Evolutionary conservation across 2,329 filamentous ascomycete species (phyloP).

Genomic region (Neopestalotiopsis rosae): DNA sequence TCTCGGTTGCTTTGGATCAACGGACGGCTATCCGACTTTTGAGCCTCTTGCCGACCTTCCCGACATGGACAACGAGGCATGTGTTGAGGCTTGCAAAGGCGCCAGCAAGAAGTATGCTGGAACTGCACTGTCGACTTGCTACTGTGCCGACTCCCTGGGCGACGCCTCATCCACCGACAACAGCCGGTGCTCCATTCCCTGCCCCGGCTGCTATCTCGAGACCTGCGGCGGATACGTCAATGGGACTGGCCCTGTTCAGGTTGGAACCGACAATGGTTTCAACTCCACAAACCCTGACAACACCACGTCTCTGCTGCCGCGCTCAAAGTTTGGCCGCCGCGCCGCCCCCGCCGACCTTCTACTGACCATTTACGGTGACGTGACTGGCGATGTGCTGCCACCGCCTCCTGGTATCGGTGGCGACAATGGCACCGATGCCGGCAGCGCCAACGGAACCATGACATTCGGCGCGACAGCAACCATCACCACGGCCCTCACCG

Average conservation of each 20-base stretch:
- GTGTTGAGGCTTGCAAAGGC: conserved; percentile 41
- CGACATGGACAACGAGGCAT: conserved; percentile 46
- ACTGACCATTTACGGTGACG: conserved; percentile 49
- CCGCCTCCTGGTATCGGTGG: conserved; percentile 41
- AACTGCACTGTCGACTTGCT: conserved; percentile 46
- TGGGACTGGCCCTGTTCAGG: conserved; percentile 5
- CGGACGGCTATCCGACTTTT: conserved; percentile 42
- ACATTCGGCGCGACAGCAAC: background rate
- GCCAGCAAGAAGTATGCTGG: conserved; percentile 43
- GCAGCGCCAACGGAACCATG: background rate
- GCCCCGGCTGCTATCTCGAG: conserved; percentile 46
- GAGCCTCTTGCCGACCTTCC: conserved; percentile 30
- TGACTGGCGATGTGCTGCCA: conserved; percentile 34
- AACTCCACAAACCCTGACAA: conserved; percentile 19
- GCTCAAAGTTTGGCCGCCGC: conserved; percentile 31
- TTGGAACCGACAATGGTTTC: background rate
- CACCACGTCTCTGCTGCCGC: conserved; percentile 17
- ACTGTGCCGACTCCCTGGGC: conserved; percentile 49
- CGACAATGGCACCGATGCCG: conserved; percentile 27
- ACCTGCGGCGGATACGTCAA: conserved; percentile 47
- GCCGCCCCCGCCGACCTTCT: conserved; percentile 36
- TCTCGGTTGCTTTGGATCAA: conserved; percentile 47
- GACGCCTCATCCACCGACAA: conserved; percentile 43
- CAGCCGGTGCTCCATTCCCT: conserved; percentile 42
- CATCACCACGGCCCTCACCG: conserved; percentile 32